Base-by-base conservation (phyloP, 2,329 filamentous ascomycete genomes). In the Talaromyces sp. region DNA sequence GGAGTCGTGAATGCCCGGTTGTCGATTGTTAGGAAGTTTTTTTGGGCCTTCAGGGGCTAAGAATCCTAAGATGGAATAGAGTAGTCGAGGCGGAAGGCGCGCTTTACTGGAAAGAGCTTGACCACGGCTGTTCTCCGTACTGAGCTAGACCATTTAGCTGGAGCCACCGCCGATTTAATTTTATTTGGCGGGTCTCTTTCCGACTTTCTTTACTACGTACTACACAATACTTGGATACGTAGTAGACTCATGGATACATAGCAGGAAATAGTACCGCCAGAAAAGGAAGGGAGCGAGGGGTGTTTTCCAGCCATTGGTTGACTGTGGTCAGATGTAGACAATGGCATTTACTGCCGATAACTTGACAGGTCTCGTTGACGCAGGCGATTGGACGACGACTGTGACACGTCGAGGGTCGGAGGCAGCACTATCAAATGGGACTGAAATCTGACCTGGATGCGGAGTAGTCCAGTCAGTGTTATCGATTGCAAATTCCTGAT, bases 1-100 rank as follows among this genome's bases (percentile, higher is more conserved):
- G n/a, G 11, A 14, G 28, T 54, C 50, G 50, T 37, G 50, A 54
- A 9, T n/a, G 46, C 46, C 28, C 12, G 46, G 28, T 50, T 28
- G 25, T n/a, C 21, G 4, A 9, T n/a, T 50, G 23, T 31, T 18
- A 42, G 21, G 23, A 39, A 28, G 54, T 57, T 39, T 39, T 39
- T 39, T 42, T 57, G 54, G 35, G 54, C 35, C 33, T 57, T 57
- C 54, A 57, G 54, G 54, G 54, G 54, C 54, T 57, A 57, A 57
- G 35, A 57, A 35, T 35, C 35, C 54, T 42, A 57, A 57, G 35
- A 57, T 31, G 31, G 8, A 3, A 12, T 40, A 55, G 50, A 55
- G 31, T 37, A 21, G 50, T 42, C 33, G 35, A 57, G 35, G n/a
- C 25, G 37, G 54, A 28, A 28, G 54, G 18, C 35, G 35, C 54